Percentiles rank a stretch among this genome's conserved stretches.
Conservation (phyloP, 2,329 filamentous ascomycete species). For the Cladobotryum mycophilum region DNA sequence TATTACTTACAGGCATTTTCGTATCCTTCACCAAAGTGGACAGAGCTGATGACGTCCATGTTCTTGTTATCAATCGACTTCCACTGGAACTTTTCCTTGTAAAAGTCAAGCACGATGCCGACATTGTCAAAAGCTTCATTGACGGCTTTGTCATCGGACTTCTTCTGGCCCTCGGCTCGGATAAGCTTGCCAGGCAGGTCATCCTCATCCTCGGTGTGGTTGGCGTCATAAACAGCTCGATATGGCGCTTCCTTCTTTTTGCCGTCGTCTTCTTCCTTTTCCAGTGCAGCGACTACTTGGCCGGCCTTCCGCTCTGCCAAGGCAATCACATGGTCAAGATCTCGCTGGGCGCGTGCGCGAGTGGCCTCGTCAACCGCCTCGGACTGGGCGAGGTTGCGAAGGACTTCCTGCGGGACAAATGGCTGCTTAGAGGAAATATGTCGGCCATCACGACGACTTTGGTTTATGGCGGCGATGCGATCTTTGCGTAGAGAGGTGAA, state of each 20-base stretch:
- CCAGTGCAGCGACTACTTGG: conserved; percentile 13
- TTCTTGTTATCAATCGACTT: conserved; percentile 47
- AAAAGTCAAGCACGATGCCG: conserved; percentile 44
- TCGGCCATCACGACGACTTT: conserved; percentile 24
- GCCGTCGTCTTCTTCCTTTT: not conserved
- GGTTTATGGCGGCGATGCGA: conserved; percentile 28
- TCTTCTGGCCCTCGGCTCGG: conserved; percentile 37
- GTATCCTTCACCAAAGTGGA: conserved; percentile 45
- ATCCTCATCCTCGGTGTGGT: conserved; percentile 29
- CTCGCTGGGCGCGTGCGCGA: conserved; percentile 30
- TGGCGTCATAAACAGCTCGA: conserved; percentile 40
- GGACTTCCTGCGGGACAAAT: conserved; percentile 35
- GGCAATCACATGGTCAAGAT: conserved; percentile 28
- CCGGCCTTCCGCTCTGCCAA: conserved; percentile 3
- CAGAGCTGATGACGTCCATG: conserved; percentile 43
- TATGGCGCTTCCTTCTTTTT: conserved; percentile 25
- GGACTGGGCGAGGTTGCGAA: conserved; percentile 32
- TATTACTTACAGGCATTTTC: conserved; percentile 43
- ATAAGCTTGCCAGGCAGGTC: conserved; percentile 37
- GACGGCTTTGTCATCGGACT: conserved; percentile 34
- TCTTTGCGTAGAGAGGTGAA: conserved; percentile 27
- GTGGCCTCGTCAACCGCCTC: conserved; percentile 33
- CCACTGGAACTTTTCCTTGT: conserved; percentile 43
- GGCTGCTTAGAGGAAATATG: conserved; percentile 14
- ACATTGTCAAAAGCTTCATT: conserved; percentile 47